Base-by-base conservation (phyloP, 2,329 filamentous ascomycete species). In the Domatiomyces catenatus region DNA sequence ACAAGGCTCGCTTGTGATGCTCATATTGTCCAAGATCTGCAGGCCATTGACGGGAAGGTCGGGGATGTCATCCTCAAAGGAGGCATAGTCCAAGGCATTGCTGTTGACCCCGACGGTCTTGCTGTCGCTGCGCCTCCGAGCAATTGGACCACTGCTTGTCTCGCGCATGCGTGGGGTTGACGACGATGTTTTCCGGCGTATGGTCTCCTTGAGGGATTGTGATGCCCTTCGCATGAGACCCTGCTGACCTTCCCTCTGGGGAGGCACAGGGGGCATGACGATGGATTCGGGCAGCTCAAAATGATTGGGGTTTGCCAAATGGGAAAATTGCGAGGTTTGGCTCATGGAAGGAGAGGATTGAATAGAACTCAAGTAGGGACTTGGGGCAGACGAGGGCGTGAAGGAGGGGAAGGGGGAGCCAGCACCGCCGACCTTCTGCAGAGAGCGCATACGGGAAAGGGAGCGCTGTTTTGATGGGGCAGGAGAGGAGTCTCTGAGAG, bases 91-190 rank as follows among this genome's bases (percentile, higher is more conserved):
- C 18, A 52, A 18, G 12, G 43, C 8, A 42, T 26, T 28, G 19
- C 45, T 47, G 28, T 44, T 54, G 8, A 47, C 74, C 36, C 75
- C 69, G 8, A 79, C 77, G 57, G 79, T 85, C 66, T 85, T 92
- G 70, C 89, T 94, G 66, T 93, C 88, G 66, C 89, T 95, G 57
- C 89, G 81, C 52, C 87, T 77, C 55, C 90, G 81, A 66, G 94
- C 79, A 48, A 94, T 84, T 1, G 92, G 92, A 0, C 92, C 92
- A 22, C 88, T 83, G 63, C 89, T 95, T 54, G 85, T 82, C 62
- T 95, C 88, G 43, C 89, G 81, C 63, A 83, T 86, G 54, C 81
- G 80, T 18, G 84, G 78, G 44, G 84, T 77, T 1, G 82, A 82
- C 2, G 86, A 88, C 15, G 86, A 93, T 54, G 84, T 82, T 54